Percentiles rank a stretch among this genome's conserved stretches.
Conservation (phyloP, 164 flowering plant species). For the Cinnamomum chago region DNA sequence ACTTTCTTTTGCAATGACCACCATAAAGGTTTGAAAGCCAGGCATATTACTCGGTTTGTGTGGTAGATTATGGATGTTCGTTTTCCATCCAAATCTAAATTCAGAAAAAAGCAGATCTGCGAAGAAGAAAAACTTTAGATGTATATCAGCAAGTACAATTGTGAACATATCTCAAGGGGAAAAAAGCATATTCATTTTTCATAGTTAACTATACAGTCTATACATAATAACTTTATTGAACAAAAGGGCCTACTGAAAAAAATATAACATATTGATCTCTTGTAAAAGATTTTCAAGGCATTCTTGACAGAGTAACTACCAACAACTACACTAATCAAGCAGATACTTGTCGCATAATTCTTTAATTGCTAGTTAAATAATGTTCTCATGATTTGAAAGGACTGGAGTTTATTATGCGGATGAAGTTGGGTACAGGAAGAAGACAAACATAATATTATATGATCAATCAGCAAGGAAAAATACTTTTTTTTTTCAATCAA, state of each 20-base stretch:
- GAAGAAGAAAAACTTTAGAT: conserved; percentile 2
- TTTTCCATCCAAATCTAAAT: conserved; percentile 86
- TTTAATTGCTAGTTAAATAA: background rate
- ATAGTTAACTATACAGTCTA: too few relatives aligned
- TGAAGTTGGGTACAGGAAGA: too few relatives aligned
- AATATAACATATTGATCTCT: too few relatives aligned
- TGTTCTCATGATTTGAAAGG: background rate
- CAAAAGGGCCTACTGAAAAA: too few relatives aligned
- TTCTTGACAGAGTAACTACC: too few relatives aligned
- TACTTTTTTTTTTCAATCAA: too few relatives aligned
- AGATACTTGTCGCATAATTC: background rate
- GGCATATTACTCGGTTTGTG: conserved; percentile 39
- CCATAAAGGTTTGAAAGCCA: conserved; percentile 68
- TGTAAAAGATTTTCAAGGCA: too few relatives aligned
- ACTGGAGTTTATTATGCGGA: background rate
- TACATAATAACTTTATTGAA: too few relatives aligned
- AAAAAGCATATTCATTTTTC: too few relatives aligned
- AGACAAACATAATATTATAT: too few relatives aligned
- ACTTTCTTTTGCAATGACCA: conserved; percentile 59
- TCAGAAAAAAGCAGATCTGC: conserved; percentile 77
- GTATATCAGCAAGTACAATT: background rate
- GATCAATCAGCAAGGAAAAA: too few relatives aligned
- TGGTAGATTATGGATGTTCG: conserved; percentile 51
- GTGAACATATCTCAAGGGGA: background rate
- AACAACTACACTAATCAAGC: background rate